Evolutionary conservation across 352 stramenopile species (phyloP), one percentile per base, ranked within the genome.

Genomic region (Globisporangium radiosum): DNA sequence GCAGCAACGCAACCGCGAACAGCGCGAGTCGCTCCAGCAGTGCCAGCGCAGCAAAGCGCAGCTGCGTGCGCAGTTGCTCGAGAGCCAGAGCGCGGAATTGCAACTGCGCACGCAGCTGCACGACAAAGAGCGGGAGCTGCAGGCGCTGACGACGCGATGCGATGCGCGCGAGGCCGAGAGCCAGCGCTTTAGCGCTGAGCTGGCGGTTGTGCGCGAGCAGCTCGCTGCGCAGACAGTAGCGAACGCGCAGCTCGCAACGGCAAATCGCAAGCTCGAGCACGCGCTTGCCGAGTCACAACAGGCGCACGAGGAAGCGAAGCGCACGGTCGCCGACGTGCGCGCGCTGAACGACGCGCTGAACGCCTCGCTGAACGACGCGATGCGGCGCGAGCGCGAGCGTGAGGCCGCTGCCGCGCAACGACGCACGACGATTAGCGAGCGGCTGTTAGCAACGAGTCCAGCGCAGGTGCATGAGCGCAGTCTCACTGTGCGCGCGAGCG

Each of bases 121-220:
- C 10, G 59, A 64, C 13, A 39, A 44, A 2, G 59, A 64, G 38
- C 17, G 43, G 5, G 59, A 60, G 52, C 43, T 65, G 14, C 39
- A 56, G 0, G 9, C 52, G 8, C 39, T 58, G 17, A 67, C 25
- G 11, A 25, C 33, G 8, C 40, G 40, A 44, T 2, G 19, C 52
- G 4, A 38, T 45, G 10, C 48, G 36, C 36, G 13, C 40, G 5
- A 39, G 47, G 37, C 9, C 49, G 25, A 33, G 25, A 33, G 25
- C 25, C 25, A 33, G 25, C 25, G 25, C 25, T 33, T 33, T 33
- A 33, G 25, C 25, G 25, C 25, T 33, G 25, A 33, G 25, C 25
- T 33, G 25, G 25, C 25, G 1, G 25, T 3, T 33, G 25, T 33
- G 25, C 25, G 1, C 25, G 25, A 33, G 25, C 25, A 33, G 25